phyloP scores from a whole-genome alignment of 768 basidiomycete genomes.

The Suillus subalutaceus region DNA sequence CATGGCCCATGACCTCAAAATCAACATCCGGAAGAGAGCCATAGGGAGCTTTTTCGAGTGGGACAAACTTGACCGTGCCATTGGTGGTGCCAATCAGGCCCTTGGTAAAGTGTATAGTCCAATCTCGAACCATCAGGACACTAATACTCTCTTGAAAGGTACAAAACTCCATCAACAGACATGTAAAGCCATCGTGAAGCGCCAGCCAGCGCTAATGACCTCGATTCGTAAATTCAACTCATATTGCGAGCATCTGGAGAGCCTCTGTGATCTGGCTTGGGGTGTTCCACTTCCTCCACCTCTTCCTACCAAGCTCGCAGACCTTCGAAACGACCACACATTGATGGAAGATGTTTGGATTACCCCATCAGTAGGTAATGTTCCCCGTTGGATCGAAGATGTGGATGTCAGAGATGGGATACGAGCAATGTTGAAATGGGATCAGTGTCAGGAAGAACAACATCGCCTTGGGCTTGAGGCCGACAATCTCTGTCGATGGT shows the following conservation, averaged over 20 bases:
- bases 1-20: too few species aligned
- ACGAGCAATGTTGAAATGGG: conserved; percentile 25
- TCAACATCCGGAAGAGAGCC: too few species aligned
- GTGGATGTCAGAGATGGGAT: conserved; percentile 34
- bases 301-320: conserved; percentile 33
- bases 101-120: too few species aligned
- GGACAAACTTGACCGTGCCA: too few species aligned
- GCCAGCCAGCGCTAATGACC: conserved; percentile 26
- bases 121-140: neutral
- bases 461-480: conserved; percentile 29
- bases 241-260: conserved; percentile 26
- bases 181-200: conserved; percentile 29
- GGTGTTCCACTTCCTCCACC: conserved; percentile 36
- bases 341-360: conserved; percentile 46
- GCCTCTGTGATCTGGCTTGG: conserved; percentile 25
- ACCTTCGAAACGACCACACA: conserved; percentile 16
- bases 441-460: conserved; percentile 36
- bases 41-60: too few species aligned
- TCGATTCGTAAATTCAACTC: conserved; percentile 31
- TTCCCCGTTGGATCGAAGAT: conserved; percentile 39
- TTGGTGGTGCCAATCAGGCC: too few species aligned
- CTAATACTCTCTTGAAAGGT: conserved; percentile 9
- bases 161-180: conserved; percentile 36
- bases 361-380: conserved; percentile 9
- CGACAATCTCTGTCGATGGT: conserved; percentile 41